Percentiles rank a stretch among this genome's conserved stretches.
phyloP scores from a whole-genome alignment of 805 yeast genomes.

The Nakazawaea wickerhamii region DNA sequence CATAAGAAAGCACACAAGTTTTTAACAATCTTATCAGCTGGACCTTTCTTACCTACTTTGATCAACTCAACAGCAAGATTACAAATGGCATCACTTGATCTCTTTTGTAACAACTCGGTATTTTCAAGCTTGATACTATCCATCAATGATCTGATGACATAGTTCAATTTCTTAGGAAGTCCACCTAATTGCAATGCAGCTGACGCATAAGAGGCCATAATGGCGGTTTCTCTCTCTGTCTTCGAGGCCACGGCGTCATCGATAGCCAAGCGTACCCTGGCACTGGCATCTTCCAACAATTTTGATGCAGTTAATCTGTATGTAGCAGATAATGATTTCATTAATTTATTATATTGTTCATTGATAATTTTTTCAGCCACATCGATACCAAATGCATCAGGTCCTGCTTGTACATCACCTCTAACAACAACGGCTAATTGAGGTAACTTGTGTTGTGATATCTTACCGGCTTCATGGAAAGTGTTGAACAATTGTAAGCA shows the following conservation, averaged over 20 bases:
- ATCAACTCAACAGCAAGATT: conserved; percentile 57
- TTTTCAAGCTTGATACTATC: conserved; percentile 82
- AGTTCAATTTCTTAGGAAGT: conserved; percentile 84
- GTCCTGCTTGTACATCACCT: conserved; percentile 92
- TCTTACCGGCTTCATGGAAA: conserved; percentile 70
- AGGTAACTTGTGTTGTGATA: conserved; percentile 68
- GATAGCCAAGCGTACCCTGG: conserved; percentile 60
- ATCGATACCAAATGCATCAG: conserved; percentile 81
- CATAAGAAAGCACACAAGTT: conserved; percentile 90
- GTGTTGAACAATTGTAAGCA: conserved; percentile 78
- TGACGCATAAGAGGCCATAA: conserved; percentile 73
- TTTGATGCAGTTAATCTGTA: conserved; percentile 66
- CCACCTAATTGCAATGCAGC: conserved; percentile 58
- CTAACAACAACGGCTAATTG: conserved; percentile 84
- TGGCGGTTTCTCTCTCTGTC: conserved; percentile 46
- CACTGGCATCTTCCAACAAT: conserved; percentile 73
- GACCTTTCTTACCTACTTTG: conserved; percentile 53
- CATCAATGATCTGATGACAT: conserved; percentile 85
- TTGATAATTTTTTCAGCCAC: conserved; percentile 65
- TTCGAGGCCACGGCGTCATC: conserved; percentile 58
- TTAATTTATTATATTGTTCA: conserved; percentile 61
- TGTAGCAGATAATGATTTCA: conserved; percentile 58
- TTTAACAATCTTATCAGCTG: conserved; percentile 83
- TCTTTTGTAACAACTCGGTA: conserved; percentile 54
- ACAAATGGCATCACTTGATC: conserved; percentile 68